phyloP scores from a whole-genome alignment of 306 rosid species.

The Cicer cuneatum region DNA sequence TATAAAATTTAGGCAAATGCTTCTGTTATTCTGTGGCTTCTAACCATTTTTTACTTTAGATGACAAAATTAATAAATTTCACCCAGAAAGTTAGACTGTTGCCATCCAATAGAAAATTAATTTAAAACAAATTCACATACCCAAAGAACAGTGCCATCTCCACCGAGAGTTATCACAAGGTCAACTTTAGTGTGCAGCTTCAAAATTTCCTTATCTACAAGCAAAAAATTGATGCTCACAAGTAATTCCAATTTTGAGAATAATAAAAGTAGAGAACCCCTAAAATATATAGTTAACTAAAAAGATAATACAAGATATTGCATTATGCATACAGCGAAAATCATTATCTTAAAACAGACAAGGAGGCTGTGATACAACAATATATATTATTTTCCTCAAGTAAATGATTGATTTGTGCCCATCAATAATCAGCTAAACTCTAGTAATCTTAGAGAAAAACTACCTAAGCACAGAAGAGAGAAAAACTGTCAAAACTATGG shows the following conservation, averaged over 20 bases:
- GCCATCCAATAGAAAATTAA: conserved; percentile 30
- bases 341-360: conserved; percentile 16
- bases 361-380: conserved; percentile 30
- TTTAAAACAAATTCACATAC: conserved; percentile 58
- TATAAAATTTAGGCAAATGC: conserved; percentile 6
- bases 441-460: not conserved
- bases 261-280: conserved; percentile 7
- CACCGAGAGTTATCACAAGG: conserved; percentile 93
- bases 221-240: conserved; percentile 36
- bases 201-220: conserved; percentile 68
- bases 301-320: conserved; percentile 33
- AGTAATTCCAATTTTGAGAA: conserved; percentile 25
- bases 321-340: conserved; percentile 13
- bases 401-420: conserved; percentile 3
- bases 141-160: conserved; percentile 98
- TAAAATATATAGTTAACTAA: conserved; percentile 30
- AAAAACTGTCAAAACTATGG: not conserved
- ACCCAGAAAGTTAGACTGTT: conserved; percentile 23
- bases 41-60: not conserved
- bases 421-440: conserved; percentile 31
- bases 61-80: conserved; percentile 29
- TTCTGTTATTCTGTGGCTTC: conserved; percentile 26
- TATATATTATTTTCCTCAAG: conserved; percentile 21
- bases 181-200: conserved; percentile 84
- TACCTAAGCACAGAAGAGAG: not conserved